phyloP scores from a whole-genome alignment of 2,329 filamentous ascomycete genomes.

The Lasiodiplodia sp. region DNA sequence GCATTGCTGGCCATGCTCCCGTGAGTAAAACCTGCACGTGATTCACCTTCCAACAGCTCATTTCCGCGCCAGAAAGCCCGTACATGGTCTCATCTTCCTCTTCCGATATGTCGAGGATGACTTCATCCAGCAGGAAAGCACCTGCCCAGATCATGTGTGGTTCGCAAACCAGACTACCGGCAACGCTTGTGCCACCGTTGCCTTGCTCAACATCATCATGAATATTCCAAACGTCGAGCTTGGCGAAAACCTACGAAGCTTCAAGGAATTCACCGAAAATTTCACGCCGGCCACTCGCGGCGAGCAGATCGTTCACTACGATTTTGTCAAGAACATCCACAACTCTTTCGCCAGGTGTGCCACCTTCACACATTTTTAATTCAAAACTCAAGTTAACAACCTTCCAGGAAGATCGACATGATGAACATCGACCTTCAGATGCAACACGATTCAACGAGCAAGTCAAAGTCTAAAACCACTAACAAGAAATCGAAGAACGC shows the following conservation, averaged over 20 bases:
- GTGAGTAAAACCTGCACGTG: slow-evolving; percentile 36
- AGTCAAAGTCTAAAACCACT: slow-evolving; percentile 28
- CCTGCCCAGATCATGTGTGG: slow-evolving; percentile 76
- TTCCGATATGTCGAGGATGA: slow-evolving; percentile 71
- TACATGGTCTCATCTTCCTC: slow-evolving; percentile 88
- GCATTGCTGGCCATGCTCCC: slow-evolving; percentile 68
- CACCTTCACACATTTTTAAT: slow-evolving; percentile 25
- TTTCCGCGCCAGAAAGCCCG: slow-evolving; percentile 63
- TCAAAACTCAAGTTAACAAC: neutral
- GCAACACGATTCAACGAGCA: slow-evolving; percentile 48
- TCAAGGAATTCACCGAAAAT: slow-evolving; percentile 74
- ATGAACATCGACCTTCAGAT: slow-evolving; percentile 71
- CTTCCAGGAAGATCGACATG: slow-evolving; percentile 74
- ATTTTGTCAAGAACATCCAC: slow-evolving; percentile 80
- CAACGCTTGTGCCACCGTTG: slow-evolving; percentile 92
- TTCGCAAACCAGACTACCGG: slow-evolving; percentile 91
- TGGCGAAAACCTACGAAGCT: slow-evolving; percentile 72
- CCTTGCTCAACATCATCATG: slow-evolving; percentile 91
- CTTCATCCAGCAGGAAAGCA: slow-evolving; percentile 57
- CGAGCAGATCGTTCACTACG: slow-evolving; percentile 74
- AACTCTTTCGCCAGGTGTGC: slow-evolving; percentile 80
- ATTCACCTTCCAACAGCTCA: neutral
- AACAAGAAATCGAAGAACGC: slow-evolving; percentile 38
- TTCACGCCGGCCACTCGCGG: slow-evolving; percentile 78
- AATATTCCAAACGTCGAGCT: slow-evolving; percentile 74